phyloP scores from a whole-genome alignment of 805 yeast genomes.

The Starmerella cellae region DNA sequence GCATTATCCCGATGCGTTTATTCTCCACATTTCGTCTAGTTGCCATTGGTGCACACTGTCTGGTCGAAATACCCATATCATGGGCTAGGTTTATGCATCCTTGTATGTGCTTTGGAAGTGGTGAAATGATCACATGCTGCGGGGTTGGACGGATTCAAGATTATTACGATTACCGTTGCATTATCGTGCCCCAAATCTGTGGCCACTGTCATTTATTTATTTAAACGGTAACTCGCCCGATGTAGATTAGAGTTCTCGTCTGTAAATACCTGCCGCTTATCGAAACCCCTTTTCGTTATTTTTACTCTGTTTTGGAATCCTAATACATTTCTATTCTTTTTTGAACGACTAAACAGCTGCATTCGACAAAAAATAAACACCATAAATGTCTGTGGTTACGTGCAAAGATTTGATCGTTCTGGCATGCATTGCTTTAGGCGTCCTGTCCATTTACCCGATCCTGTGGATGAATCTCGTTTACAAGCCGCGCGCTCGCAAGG shows the following conservation, averaged over 20 bases:
- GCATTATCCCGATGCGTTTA: too few species aligned
- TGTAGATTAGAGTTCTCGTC: too few species aligned
- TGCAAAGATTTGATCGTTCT: conserved; percentile 6
- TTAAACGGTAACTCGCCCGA: too few species aligned
- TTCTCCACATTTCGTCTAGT: too few species aligned
- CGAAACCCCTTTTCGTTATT: too few species aligned
- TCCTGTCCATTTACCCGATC: conserved; percentile 3
- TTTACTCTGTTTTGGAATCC: background rate
- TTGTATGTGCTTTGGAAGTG: background rate
- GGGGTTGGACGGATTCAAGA: background rate
- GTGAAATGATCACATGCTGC: background rate
- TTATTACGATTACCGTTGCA: background rate
- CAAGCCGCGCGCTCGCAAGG: conserved; percentile 9
- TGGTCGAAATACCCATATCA: background rate
- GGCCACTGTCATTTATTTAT: too few species aligned
- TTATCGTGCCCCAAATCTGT: background rate
- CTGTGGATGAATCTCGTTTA: conserved; percentile 2
- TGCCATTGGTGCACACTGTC: too few species aligned
- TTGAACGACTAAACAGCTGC: background rate
- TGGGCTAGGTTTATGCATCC: background rate
- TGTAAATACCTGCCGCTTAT: too few species aligned
- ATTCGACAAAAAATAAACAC: too few species aligned
- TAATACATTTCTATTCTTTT: background rate
- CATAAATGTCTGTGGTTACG: too few species aligned
- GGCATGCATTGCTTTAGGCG: background rate